These are phyloP conservation scores for Teunomyces cretensis DNA, from an alignment of 805 yeast genomes.

Conservation along the genomic window DNA sequence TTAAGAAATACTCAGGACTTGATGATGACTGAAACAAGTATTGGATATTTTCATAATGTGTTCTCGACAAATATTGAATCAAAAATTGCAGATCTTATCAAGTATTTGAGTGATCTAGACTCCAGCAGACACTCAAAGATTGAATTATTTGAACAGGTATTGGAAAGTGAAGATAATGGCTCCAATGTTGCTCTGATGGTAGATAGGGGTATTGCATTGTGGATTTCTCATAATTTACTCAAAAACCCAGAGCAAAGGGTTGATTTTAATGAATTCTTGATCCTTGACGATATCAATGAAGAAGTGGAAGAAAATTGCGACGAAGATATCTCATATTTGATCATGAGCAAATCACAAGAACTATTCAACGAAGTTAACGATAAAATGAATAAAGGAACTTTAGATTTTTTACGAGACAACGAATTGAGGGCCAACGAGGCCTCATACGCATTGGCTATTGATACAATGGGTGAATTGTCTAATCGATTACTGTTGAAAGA, in stretches of 20 bases:
- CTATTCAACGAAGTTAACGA: conserved; percentile 36
- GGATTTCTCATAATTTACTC: conserved; percentile 30
- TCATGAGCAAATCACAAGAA: conserved; percentile 39
- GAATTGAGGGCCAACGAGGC: conserved; percentile 17
- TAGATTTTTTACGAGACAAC: conserved; percentile 6
- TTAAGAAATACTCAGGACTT: conserved; percentile 6
- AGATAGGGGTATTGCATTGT: conserved; percentile 21
- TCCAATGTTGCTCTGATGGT: conserved; percentile 3
- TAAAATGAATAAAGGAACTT: neutral
- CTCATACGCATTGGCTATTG: conserved; percentile 42
- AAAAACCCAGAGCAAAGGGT: conserved; percentile 22
- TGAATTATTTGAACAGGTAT: conserved; percentile 14
- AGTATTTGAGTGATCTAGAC: conserved; percentile 5
- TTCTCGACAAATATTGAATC: conserved; percentile 22
- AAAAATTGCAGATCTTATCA: conserved; percentile 10
- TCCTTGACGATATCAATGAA: conserved; percentile 21
- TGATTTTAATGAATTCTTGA: conserved; percentile 15
- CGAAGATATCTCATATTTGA: conserved; percentile 29
- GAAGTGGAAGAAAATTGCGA: conserved; percentile 7
- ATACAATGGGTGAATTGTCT: conserved; percentile 39
- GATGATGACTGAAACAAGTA: neutral
- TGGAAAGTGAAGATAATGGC: conserved; percentile 10
- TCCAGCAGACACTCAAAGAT: neutral
- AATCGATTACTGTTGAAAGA: conserved; percentile 22
- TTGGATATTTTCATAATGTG: conserved; percentile 13